These are phyloP conservation scores for Rhododendron vialii DNA, from an alignment of 148 eudicot species.

Conservation along the genomic window DNA sequence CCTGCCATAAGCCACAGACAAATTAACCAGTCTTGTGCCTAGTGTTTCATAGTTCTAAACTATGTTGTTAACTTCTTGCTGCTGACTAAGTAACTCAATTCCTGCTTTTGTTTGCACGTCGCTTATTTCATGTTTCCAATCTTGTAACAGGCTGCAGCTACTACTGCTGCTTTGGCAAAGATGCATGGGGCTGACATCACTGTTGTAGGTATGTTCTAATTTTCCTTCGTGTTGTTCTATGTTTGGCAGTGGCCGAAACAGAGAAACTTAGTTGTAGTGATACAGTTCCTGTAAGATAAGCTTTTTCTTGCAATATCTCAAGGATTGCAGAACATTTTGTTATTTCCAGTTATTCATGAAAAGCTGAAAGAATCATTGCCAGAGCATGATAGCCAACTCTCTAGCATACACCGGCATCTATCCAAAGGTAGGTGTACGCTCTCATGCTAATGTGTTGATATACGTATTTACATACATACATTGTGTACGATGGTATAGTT, in stretches of 20 bases:
- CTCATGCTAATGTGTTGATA: neutral
- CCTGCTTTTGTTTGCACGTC: neutral
- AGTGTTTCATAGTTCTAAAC: neutral
- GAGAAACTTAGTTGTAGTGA: too few species aligned
- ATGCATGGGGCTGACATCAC: conserved; percentile 93
- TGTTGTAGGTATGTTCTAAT: conserved; percentile 64
- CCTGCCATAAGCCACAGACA: neutral
- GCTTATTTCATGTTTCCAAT: conserved; percentile 5
- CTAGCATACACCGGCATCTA: conserved; percentile 72
- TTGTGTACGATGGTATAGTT: too few species aligned
- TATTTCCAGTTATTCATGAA: conserved; percentile 72
- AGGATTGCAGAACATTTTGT: conserved; percentile 14
- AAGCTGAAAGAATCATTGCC: conserved; percentile 61
- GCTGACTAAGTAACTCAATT: neutral
- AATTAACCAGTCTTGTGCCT: neutral
- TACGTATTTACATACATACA: too few species aligned
- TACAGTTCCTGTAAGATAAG: neutral
- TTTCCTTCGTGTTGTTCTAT: neutral
- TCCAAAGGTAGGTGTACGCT: conserved; percentile 49
- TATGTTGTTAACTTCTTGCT: neutral
- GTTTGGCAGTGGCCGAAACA: too few species aligned
- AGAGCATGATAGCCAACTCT: conserved; percentile 69
- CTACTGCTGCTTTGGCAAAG: conserved; percentile 91
- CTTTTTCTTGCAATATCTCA: conserved; percentile 9
- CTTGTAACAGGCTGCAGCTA: conserved; percentile 66